A percentile compares a stretch with the other conserved stretches of the same genome.
Evolutionary conservation across 345 rosid species (phyloP).

Genomic region (Psidium friedrichsthalianum): DNA sequence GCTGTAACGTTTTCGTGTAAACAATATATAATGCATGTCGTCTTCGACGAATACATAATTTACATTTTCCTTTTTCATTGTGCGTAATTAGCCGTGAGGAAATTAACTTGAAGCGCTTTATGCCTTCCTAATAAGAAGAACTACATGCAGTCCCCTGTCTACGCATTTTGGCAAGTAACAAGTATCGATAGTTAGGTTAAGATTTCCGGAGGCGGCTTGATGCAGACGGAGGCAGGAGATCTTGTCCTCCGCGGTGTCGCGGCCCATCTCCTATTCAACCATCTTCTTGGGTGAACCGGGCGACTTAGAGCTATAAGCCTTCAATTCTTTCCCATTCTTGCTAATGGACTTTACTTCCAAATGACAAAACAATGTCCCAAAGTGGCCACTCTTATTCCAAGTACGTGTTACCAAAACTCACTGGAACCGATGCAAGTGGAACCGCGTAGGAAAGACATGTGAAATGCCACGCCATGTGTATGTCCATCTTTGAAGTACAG

Average conservation of each 20-base stretch:
- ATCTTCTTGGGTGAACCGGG: neutral
- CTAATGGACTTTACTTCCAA: too few species aligned
- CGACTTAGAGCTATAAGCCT: too few species aligned
- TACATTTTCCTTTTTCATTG: neutral
- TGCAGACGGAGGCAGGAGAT: neutral
- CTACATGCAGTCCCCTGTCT: neutral
- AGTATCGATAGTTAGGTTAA: neutral
- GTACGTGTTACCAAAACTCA: too few species aligned
- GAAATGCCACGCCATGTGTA: too few species aligned
- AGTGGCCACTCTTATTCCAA: too few species aligned
- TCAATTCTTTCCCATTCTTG: too few species aligned
- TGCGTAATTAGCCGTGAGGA: neutral
- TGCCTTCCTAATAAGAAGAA: neutral
- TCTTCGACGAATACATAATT: neutral
- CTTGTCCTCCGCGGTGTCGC: neutral
- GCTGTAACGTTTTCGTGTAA: fast-evolving
- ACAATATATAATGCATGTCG: too few species aligned
- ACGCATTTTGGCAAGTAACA: neutral
- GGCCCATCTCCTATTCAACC: neutral
- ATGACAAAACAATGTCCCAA: too few species aligned
- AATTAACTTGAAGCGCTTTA: neutral
- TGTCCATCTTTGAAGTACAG: too few species aligned
- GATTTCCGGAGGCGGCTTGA: neutral
- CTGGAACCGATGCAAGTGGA: too few species aligned
- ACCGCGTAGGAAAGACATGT: too few species aligned